Conservation (phyloP, 2,329 filamentous ascomycete genomes). For the Helicocarpus griseus region DNA sequence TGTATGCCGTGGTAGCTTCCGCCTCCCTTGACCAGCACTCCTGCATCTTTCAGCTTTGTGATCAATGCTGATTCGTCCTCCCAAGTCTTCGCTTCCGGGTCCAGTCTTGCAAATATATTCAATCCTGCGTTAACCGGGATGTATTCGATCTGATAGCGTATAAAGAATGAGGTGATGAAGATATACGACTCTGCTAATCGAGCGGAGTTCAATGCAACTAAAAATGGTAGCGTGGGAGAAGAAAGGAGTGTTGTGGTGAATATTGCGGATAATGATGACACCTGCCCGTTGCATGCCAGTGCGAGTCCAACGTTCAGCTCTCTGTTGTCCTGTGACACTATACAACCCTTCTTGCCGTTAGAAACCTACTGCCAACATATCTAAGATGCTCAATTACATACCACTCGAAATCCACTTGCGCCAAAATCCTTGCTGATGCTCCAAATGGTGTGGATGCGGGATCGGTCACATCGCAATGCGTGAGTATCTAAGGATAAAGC, state of each 20-base stretch:
- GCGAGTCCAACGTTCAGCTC: slow-evolving; percentile 12
- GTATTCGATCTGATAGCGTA: slow-evolving; percentile 15
- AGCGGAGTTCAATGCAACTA: slow-evolving; percentile 16
- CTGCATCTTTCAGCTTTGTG: slow-evolving; percentile 11
- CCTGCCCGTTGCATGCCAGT: slow-evolving; percentile 14
- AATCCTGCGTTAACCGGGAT: slow-evolving; percentile 18
- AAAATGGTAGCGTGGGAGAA: slow-evolving; percentile 13
- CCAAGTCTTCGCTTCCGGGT: slow-evolving; percentile 15
- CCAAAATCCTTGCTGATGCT: slow-evolving; percentile 17
- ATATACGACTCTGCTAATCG: slow-evolving; percentile 18
- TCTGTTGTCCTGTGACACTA: slow-evolving; percentile 17
- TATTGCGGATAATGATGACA: slow-evolving; percentile 15
- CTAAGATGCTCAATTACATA: slow-evolving; percentile 5
- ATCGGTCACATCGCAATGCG: slow-evolving; percentile 11
- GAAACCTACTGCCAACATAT: background rate
- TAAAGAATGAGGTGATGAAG: slow-evolving; percentile 17
- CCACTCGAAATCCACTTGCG: slow-evolving; percentile 14
- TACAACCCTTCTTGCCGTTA: slow-evolving; percentile 12
- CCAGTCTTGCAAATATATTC: slow-evolving; percentile 17
- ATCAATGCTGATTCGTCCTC: slow-evolving; percentile 17
- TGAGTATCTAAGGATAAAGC: slow-evolving; percentile 10
- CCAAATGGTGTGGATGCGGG: slow-evolving; percentile 16
- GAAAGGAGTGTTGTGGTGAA: slow-evolving; percentile 16
- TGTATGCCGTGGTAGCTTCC: slow-evolving; percentile 14
- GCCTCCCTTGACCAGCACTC: slow-evolving; percentile 17